These are phyloP conservation scores for Nitzschia palea DNA, from an alignment of 108 stramenopile species.

Conservation along the genomic window DNA sequence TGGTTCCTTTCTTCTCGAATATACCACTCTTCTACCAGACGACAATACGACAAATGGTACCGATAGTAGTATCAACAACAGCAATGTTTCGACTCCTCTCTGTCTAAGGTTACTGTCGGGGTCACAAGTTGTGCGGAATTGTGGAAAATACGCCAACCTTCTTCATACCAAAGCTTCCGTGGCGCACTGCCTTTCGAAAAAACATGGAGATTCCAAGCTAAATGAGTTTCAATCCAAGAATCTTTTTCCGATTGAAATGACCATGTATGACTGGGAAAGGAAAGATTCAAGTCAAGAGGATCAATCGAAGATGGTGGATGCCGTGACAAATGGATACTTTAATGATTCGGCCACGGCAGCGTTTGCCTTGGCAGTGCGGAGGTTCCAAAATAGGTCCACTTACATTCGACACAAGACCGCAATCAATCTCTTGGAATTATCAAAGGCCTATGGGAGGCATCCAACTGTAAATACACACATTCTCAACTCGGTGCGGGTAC, in stretches of 20 bases:
- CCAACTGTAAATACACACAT: neutral
- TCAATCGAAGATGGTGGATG: neutral
- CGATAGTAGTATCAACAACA: neutral
- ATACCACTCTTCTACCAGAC: neutral
- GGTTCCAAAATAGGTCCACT: neutral
- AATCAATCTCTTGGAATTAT: neutral
- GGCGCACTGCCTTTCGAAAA: neutral
- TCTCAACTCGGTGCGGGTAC: neutral
- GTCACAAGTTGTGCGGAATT: neutral
- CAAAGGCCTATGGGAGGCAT: neutral
- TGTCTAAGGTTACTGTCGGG: neutral
- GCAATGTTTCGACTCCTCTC: neutral
- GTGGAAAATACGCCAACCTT: neutral
- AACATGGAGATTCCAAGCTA: neutral
- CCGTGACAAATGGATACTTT: neutral
- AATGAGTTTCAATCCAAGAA: neutral
- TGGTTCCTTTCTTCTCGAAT: slow-evolving; percentile 1
- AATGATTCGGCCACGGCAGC: neutral
- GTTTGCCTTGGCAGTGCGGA: slow-evolving; percentile 1
- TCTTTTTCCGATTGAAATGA: neutral
- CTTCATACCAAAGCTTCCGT: neutral
- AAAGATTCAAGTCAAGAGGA: too few relatives aligned
- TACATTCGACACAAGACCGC: neutral
- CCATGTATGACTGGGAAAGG: slow-evolving; percentile 4
- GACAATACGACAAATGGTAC: neutral